Evolutionary conservation across 345 rosid genomes (phyloP).

Genomic region (Moricandia arvensis): DNA sequence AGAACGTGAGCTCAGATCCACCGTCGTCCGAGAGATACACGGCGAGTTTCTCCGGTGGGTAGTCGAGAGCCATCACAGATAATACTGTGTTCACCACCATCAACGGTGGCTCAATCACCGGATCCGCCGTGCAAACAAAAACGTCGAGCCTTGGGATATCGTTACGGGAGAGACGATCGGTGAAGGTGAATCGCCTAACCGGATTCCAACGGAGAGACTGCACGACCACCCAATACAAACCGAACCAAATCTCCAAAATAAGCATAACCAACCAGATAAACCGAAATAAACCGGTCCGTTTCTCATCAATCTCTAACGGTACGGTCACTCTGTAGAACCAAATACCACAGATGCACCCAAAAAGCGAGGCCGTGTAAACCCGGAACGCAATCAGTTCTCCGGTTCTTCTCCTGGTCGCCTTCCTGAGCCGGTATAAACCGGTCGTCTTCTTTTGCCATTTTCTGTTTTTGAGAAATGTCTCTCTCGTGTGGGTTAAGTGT

Average conservation of each 20-base stretch:
- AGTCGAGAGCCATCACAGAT: constrained; percentile 59
- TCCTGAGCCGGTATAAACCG: constrained; percentile 3
- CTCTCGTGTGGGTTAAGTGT: background rate
- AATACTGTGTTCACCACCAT: constrained; percentile 69
- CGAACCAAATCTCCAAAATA: constrained; percentile 45
- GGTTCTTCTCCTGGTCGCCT: constrained; percentile 17
- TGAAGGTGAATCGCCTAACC: constrained; percentile 36
- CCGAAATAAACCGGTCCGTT: constrained; percentile 22
- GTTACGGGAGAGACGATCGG: constrained; percentile 38
- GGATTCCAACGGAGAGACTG: constrained; percentile 54
- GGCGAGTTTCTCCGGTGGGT: constrained; percentile 58
- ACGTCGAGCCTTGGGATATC: constrained; percentile 60
- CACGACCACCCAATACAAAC: constrained; percentile 51
- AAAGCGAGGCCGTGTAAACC: constrained; percentile 36
- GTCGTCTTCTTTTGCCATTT: constrained; percentile 9
- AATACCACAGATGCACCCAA: constrained; percentile 38
- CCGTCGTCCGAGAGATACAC: constrained; percentile 75
- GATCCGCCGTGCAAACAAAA: constrained; percentile 71
- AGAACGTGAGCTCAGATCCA: constrained; percentile 61
- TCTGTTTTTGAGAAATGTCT: background rate
- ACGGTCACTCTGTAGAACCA: constrained; percentile 37
- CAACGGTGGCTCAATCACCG: constrained; percentile 64
- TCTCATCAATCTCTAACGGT: constrained; percentile 27
- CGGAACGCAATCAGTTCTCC: constrained; percentile 33
- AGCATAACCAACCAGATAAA: constrained; percentile 51